phyloP scores from a whole-genome alignment of 768 basidiomycete genomes.

The Lanmaoa rubissima region DNA sequence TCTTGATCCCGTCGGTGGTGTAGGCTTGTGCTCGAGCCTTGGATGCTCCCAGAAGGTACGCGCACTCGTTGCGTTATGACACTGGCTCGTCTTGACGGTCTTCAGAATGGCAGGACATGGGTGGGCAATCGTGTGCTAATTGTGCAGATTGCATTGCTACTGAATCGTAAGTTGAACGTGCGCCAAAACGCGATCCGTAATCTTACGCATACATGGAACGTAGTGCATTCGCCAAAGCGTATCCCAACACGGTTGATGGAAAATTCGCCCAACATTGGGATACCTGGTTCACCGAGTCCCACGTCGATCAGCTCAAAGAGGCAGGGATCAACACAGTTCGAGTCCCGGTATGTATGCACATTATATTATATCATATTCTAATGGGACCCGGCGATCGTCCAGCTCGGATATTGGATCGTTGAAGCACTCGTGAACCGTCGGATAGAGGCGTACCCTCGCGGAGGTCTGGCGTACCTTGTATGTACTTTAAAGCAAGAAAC shows the following conservation, averaged over 20 bases:
- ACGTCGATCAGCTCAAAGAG: constrained; percentile 52
- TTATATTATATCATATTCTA: background rate
- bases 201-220: background rate
- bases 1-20: constrained; percentile 4
- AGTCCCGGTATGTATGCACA: constrained; percentile 54
- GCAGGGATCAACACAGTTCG: constrained; percentile 75
- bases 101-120: constrained; percentile 72
- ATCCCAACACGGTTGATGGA: constrained; percentile 54
- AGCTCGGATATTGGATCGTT: constrained; percentile 85
- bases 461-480: constrained; percentile 66
- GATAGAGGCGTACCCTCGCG: constrained; percentile 64
- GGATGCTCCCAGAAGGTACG: constrained; percentile 74
- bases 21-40: constrained; percentile 76
- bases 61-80: background rate
- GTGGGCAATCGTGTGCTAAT: constrained; percentile 57
- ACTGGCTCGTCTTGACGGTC: background rate
- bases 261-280: constrained; percentile 66
- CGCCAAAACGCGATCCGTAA: no score
- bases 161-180: constrained; percentile 51
- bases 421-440: constrained; percentile 64
- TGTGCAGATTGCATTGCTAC: constrained; percentile 63
- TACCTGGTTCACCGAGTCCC: constrained; percentile 67
- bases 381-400: background rate
- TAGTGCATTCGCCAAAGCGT: constrained; percentile 60
- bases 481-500: constrained; percentile 13